Conservation (phyloP, 192 early-diverging fungal species). For the Coemansia sp. region DNA sequence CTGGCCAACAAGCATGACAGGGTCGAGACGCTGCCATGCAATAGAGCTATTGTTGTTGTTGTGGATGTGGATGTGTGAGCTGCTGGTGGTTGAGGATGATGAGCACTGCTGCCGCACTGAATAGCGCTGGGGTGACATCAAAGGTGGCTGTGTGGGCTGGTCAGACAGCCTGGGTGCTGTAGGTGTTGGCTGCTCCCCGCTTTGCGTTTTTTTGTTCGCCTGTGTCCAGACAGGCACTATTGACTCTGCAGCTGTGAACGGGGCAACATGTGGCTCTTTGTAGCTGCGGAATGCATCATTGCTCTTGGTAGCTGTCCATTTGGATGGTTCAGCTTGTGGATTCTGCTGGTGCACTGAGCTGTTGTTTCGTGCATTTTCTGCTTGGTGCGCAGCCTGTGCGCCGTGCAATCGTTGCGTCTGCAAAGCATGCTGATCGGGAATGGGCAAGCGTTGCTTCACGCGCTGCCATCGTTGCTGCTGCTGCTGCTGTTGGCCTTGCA, state of each 20-base stretch:
- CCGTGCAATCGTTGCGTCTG: not conserved
- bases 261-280: not conserved
- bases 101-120: too few relatives aligned
- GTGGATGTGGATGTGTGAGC: not conserved
- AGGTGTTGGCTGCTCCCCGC: not conserved
- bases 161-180: not conserved
- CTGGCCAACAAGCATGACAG: conserved; percentile 11
- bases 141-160: not conserved
- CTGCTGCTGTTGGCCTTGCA: not conserved
- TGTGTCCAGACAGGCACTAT: not conserved
- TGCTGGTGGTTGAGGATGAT: not conserved
- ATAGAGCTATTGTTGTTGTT: not conserved
- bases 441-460: not conserved
- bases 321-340: not conserved
- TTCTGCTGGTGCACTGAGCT: not conserved
- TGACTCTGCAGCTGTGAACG: not conserved
- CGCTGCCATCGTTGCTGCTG: not conserved
- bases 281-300: not conserved
- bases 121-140: not conserved
- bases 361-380: not conserved
- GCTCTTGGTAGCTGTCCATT: not conserved
- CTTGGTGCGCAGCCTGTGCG: not conserved
- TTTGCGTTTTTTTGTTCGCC: not conserved
- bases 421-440: not conserved
- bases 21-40: conserved; percentile 9